Evolutionary conservation across 2,329 filamentous ascomycete genomes (phyloP), one percentile per base, ranked within the genome.

Genomic region (Aureobasidium namibiae): DNA sequence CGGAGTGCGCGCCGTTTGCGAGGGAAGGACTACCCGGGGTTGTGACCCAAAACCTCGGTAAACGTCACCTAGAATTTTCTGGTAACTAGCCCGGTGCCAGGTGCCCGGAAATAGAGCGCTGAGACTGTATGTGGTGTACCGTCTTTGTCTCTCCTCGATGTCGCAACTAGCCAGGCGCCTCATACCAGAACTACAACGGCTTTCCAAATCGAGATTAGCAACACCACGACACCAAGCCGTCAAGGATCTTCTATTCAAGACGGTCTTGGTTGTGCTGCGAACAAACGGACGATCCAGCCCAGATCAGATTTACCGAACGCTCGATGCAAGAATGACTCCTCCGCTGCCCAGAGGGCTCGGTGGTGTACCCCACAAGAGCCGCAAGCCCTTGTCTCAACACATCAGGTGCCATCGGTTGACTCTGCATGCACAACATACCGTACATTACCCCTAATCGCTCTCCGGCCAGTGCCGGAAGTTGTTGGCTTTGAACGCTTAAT

Each of bases 351-450:
- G 5, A 18, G 34, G 48, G 23, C 14, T 38, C 29, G 34, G 9
- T 23, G 18, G 29, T 8, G 8, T 49, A 18, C 45, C 23, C 4
- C 18, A 21, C 18, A 31, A 33, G 31, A 36, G 48, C 48, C 23
- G 21, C 34, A 39, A 38, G 48, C 48, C 48, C 16, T 39, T 11
- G 46, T 24, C 48, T 52, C 34, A 52, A 52, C 48, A 39, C 23
- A 38, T 4, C 16, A 26, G 24, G 34, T 21, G 18, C 9, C 14
- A 52, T 11, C 48, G 48, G 48, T 38, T 39, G n/a, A n/a, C 16
- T 39, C 48, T 34, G 48, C 48, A 52, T 52, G 48, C 48, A 39
- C 34, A 39, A 26, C 48, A 50, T 39, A 52, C 34, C 26, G n/a
- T 42, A 18, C 9, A n/a, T 16, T 11, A 14, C 48, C 34, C 36